Base-by-base conservation (phyloP, 1,284 basidiomycete species). In the Sphagnurus paluster region DNA sequence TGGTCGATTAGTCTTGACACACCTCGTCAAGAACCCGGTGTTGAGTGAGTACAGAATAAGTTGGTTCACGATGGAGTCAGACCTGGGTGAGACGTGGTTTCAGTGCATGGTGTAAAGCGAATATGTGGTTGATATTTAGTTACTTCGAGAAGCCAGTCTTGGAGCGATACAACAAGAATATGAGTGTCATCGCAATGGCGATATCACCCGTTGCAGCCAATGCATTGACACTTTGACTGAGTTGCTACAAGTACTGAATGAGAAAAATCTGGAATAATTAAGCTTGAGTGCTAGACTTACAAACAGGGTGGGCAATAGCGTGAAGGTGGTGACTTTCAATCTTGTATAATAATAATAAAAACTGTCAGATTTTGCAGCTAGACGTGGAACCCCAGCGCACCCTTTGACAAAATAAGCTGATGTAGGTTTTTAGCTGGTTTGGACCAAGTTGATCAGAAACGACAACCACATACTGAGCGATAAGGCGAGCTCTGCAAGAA, bases 31-130 rank as follows among this genome's bases (percentile, higher is more conserved):
- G 23, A 51, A 51, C 9, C 49, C 49, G 9, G 49, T 51, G 33
- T 47, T 47, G 6, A 51, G 37, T n/a, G 49, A 51, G 21, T 47
- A 51, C n/a, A 51, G 32, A 32, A 51, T 51, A 13, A 51, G 49
- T 34, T 51, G 49, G 21, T 51, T 51, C 6, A 51, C 21, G 30
- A 51, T 44, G 7, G 49, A 47, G 23, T 51, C 44, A 14, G 44
- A 51, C 37, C 49, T 45, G 20, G 26, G 36, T 13, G n/a, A 19
- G 13, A 33, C 11, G 1, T 24, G 24, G 38, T 8, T 11, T 32
- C 11, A 19, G 13, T 4, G n/a, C n/a, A n/a, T 25, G 30, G 8
- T 17, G 16, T 4, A 8, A 9, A 25, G 24, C 3, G 20, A 5
- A 5, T 5, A 30, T 14, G 25, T n/a, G n/a, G n/a, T n/a, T n/a